phyloP scores from a whole-genome alignment of 805 yeast genomes.

The Suhomyces faveliae region DNA sequence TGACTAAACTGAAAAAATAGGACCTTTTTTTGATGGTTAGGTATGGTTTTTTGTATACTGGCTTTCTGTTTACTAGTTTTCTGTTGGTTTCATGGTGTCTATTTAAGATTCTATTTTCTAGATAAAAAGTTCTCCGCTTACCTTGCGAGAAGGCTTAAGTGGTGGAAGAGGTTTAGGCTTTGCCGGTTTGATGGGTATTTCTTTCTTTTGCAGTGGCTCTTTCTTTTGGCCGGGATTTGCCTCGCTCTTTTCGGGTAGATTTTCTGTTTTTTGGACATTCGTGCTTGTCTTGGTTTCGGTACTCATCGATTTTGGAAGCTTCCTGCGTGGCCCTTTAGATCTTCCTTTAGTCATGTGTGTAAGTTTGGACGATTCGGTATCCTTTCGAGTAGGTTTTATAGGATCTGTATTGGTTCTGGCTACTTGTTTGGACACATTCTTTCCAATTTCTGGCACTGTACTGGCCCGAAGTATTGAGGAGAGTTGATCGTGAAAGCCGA shows the following conservation, averaged over 20 bases:
- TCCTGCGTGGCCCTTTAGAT: slow-evolving; percentile 52
- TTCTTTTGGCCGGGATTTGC: slow-evolving; percentile 8
- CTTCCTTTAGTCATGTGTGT: slow-evolving; percentile 47
- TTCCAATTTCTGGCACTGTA: slow-evolving; percentile 23
- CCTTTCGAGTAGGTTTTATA: slow-evolving; percentile 13
- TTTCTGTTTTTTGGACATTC: not conserved
- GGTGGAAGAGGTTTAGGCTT: slow-evolving; percentile 22
- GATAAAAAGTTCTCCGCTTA: slow-evolving; percentile 34
- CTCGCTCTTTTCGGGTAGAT: not conserved
- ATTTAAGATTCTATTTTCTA: slow-evolving; percentile 4
- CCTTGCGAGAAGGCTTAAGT: slow-evolving; percentile 23
- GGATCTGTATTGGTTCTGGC: slow-evolving; percentile 12
- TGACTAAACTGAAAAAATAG: no score
- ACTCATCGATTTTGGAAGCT: slow-evolving; percentile 35
- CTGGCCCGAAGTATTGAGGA: slow-evolving; percentile 29
- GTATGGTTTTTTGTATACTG: no score
- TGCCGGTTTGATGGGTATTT: slow-evolving; percentile 20
- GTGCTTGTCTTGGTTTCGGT: not conserved
- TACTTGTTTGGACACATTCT: not conserved
- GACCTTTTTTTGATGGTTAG: no score
- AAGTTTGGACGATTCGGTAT: slow-evolving; percentile 22
- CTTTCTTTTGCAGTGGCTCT: slow-evolving; percentile 23
- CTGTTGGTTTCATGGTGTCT: no score
- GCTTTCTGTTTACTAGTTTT: no score
- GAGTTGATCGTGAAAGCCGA: slow-evolving; percentile 22